Percentiles rank a stretch among this genome's conserved stretches.
These are phyloP conservation scores for Botrytis squamosa DNA, from an alignment of 2,329 filamentous ascomycete genomes.

Conservation along the genomic window DNA sequence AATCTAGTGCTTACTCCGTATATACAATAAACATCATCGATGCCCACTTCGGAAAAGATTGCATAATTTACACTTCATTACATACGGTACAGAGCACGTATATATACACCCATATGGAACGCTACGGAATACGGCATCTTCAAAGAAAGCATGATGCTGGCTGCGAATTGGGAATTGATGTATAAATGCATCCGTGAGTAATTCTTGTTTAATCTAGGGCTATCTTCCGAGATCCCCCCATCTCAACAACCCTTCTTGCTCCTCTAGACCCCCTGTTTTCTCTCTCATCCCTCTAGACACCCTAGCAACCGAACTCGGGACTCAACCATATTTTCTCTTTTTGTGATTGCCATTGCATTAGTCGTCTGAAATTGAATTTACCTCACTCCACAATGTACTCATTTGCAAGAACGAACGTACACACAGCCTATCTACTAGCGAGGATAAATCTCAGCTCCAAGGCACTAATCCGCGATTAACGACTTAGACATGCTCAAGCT, in stretches of 20 bases:
- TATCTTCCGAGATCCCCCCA: not conserved
- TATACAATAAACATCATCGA: not conserved
- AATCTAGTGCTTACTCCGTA: slow-evolving; percentile 9
- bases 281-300: not conserved
- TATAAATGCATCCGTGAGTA: not conserved
- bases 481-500: not conserved
- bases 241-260: slow-evolving; percentile 1
- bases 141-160: not conserved
- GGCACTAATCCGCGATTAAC: slow-evolving; percentile 3
- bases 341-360: slow-evolving; percentile 19
- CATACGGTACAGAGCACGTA: not conserved
- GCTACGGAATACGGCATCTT: slow-evolving; percentile 7
- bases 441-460: slow-evolving; percentile 14
- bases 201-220: not conserved
- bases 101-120: not conserved
- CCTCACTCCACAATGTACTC: slow-evolving; percentile 1
- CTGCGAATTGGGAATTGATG: not conserved
- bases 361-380: not conserved
- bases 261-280: not conserved
- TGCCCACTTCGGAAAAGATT: not conserved
- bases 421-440: not conserved
- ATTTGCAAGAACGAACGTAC: not conserved
- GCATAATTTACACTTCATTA: not conserved
- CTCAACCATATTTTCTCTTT: not conserved
- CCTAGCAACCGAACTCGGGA: slow-evolving; percentile 13